Evolutionary conservation across 2,329 filamentous ascomycete species (phyloP), one percentile per base, ranked within the genome.

Genomic region (Aplosporella prunicola): DNA sequence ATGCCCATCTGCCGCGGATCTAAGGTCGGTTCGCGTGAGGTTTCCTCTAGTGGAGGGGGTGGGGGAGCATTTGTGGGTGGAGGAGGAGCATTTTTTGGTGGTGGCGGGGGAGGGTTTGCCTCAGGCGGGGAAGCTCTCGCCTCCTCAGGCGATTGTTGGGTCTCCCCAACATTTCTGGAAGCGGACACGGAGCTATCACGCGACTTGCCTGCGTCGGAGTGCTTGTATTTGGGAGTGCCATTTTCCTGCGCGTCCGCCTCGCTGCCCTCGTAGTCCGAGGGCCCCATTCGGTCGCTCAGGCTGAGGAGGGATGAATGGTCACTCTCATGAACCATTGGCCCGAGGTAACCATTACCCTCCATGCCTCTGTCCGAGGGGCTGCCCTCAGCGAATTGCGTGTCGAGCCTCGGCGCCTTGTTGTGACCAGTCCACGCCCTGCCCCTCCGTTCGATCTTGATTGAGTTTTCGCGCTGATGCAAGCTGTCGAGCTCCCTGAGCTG

Each of bases 171-270:
- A 15, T 17, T 23, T 22, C 23, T 28, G 20, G 29, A 33, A 20
- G 29, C 25, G 20, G 27, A 39, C 22, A 25, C 20, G 10, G 23
- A 32, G 28, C 35, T 38, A 8, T 22, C 29, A 10, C 28, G 35
- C 20, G 35, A 25, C 17, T 67, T 84, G 74, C 60, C 76, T 70
- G 61, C 77, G 58, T 86, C 80, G 39, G 81, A 80, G 55, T 85
- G 63, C 29, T 77, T 73, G 55, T 84, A 86, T 58, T 86, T 85
- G 53, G 81, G 72, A 40, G 74, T 79, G 60, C 86, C 81, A 71
- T 81, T 78, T 46, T 72, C 71, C 57, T 76, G 43, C 32, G 43
- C 39, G 32, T 51, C 48, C 16, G 31, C 10, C 13, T 41, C 39
- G 31, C 37, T 40, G 31, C 34, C 31, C 20, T 40, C 37, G 28